phyloP scores from a whole-genome alignment of 2,329 filamentous ascomycete genomes.

The Claviceps humidiphila region DNA sequence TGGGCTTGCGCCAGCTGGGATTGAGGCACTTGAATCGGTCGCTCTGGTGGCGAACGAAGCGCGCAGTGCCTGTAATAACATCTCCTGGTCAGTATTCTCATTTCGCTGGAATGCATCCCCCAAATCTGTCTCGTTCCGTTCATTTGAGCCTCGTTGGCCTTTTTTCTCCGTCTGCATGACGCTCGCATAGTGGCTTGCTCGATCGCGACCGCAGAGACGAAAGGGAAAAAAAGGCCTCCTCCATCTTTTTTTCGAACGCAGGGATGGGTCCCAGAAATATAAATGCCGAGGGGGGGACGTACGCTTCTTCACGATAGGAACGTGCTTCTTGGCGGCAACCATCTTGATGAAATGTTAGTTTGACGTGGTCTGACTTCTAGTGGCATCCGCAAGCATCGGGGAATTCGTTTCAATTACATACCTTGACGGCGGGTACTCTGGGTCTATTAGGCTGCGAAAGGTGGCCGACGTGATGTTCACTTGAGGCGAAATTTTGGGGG shows the following conservation, averaged over 20 bases:
- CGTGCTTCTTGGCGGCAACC: constrained; percentile 98
- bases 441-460: constrained; percentile 21
- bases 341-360: constrained; percentile 46
- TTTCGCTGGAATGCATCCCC: background rate
- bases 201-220: background rate
- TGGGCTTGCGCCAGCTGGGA: constrained; percentile 94
- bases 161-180: background rate
- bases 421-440: constrained; percentile 29
- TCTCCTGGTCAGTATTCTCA: constrained; percentile 27
- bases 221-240: background rate
- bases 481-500: constrained; percentile 22
- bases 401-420: constrained; percentile 11
- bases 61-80: constrained; percentile 58
- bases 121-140: background rate
- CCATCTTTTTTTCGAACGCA: background rate
- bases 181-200: background rate
- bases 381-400: background rate
- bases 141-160: background rate
- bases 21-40: constrained; percentile 91
- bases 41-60: constrained; percentile 94
- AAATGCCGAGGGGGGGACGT: constrained; percentile 36
- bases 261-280: background rate
- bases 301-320: constrained; percentile 99
- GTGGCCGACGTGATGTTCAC: constrained; percentile 22
- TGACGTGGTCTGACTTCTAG: background rate